Evolutionary conservation across 2,329 filamentous ascomycete species (phyloP), one percentile per base, ranked within the genome.

Genomic region (Westerdykella sp.): DNA sequence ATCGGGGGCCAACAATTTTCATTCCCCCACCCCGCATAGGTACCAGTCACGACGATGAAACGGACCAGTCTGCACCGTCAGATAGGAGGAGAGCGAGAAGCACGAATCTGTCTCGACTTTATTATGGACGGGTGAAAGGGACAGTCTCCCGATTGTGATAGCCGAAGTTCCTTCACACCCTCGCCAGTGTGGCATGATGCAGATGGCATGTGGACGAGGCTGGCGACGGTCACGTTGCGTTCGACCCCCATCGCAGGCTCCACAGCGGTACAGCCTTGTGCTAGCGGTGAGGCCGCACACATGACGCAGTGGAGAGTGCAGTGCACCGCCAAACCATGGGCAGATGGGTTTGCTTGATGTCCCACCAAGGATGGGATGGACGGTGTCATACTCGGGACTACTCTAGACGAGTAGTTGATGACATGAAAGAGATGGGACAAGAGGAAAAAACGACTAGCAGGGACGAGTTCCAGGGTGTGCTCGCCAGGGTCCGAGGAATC

Each of bases 91-190:
- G 55, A 48, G 48, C 44, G 44, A 51, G 50, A 52, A 52, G 55
- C 42, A 55, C 51, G 57, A 55, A 54, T 53, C 43, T 16, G 41
- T 35, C 45, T 49, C 44, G 40, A 48, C 50, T 35, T 51, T 38
- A 45, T 43, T 37, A 44, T 49, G 41, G 42, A 37, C 36, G 34
- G 14, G 34, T 36, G 41, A n/a, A 39, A 14, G n/a, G 10, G 21
- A 38, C 30, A 35, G 22, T 12, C 46, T 45, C 40, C 46, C 46
- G 32, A 50, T 49, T 51, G 47, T 30, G 36, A 10, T 44, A 36
- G 35, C 35, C 23, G 25, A 31, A 22, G 18, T 28, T 28, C 11
- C 38, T 13, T 13, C n/a, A 13, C 37, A 3, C 37, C 21, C 22
- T 28, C 28, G n/a, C 14, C 6, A 14, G 21, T 28, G 30, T 28